A percentile compares a stretch with the other conserved stretches of the same genome.
phyloP scores from a whole-genome alignment of 1,139 yeast species.

The Petasospora rhodanensis region DNA sequence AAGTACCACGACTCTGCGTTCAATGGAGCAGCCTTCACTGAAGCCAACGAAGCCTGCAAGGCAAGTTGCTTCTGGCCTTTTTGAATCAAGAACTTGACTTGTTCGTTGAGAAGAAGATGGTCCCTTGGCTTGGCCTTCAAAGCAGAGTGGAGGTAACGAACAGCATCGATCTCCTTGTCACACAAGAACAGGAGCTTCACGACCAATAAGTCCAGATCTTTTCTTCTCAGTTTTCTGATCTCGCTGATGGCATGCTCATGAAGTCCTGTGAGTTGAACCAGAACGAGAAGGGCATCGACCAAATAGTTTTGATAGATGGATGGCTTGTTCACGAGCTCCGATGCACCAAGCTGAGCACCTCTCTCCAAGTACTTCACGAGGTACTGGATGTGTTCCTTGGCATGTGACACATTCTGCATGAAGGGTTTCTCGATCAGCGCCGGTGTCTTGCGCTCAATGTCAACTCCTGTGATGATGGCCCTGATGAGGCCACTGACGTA shows the following conservation, averaged over 20 bases:
- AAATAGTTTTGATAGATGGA: slow-evolving; percentile 66
- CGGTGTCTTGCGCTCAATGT: slow-evolving; percentile 57
- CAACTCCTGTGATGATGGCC: slow-evolving; percentile 64
- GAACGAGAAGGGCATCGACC: slow-evolving; percentile 67
- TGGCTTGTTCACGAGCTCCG: slow-evolving; percentile 61
- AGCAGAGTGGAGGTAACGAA: slow-evolving; percentile 54
- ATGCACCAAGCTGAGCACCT: slow-evolving; percentile 64
- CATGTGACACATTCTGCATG: slow-evolving; percentile 41
- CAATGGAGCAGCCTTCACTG: slow-evolving; percentile 79
- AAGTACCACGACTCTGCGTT: slow-evolving; percentile 82
- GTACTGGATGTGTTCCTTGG: slow-evolving; percentile 52
- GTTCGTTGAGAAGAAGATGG: slow-evolving; percentile 51
- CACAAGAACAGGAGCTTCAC: slow-evolving; percentile 49
- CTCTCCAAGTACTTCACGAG: slow-evolving; percentile 61
- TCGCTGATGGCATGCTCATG: slow-evolving; percentile 54
- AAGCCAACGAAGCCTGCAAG: slow-evolving; percentile 62
- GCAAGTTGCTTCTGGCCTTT: slow-evolving; percentile 72
- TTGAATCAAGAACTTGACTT: slow-evolving; percentile 65
- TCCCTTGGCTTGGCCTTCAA: slow-evolving; percentile 54
- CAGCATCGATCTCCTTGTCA: slow-evolving; percentile 72
- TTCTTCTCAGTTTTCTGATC: slow-evolving; percentile 41
- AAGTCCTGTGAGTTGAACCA: slow-evolving; percentile 61
- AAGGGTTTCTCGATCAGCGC: slow-evolving; percentile 41
- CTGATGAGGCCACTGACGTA: slow-evolving; percentile 73
- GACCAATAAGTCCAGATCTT: slow-evolving; percentile 46